These are phyloP conservation scores for Trichophyton verrucosum DNA, from an alignment of 2,329 filamentous ascomycete species.

Conservation along the genomic window DNA sequence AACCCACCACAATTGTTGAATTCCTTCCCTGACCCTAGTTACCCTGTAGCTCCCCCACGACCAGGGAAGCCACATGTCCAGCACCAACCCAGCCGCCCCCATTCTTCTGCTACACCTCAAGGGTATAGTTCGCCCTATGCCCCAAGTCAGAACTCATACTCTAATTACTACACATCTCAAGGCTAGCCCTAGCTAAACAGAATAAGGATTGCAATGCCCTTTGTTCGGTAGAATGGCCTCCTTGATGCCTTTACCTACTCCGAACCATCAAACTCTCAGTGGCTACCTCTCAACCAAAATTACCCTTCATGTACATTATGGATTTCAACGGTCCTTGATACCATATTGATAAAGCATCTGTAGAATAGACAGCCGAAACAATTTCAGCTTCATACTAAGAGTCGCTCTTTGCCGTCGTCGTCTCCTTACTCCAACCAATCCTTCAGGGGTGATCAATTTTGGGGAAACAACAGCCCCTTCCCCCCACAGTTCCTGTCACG, in stretches of 20 bases:
- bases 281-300: too few species aligned
- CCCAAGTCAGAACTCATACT: neutral
- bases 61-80: neutral
- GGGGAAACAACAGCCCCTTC: too few species aligned
- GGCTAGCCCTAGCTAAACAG: neutral
- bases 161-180: neutral
- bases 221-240: too few species aligned
- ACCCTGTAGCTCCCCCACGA: neutral
- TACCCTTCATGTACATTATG: too few species aligned
- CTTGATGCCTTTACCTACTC: too few species aligned
- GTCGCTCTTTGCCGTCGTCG: too few species aligned
- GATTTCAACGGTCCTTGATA: too few species aligned
- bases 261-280: too few species aligned
- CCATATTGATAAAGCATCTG: too few species aligned
- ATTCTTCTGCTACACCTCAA: neutral
- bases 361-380: too few species aligned
- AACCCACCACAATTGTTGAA: neutral
- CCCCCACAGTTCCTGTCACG: neutral
- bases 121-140: neutral
- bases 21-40: neutral
- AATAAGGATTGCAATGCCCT: neutral
- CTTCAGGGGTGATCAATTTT: neutral
- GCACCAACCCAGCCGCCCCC: neutral
- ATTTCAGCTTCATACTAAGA: too few species aligned
- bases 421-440: neutral